Evolutionary conservation across 352 stramenopile genomes (phyloP).

Genomic region (Globisporangium barbulae): DNA sequence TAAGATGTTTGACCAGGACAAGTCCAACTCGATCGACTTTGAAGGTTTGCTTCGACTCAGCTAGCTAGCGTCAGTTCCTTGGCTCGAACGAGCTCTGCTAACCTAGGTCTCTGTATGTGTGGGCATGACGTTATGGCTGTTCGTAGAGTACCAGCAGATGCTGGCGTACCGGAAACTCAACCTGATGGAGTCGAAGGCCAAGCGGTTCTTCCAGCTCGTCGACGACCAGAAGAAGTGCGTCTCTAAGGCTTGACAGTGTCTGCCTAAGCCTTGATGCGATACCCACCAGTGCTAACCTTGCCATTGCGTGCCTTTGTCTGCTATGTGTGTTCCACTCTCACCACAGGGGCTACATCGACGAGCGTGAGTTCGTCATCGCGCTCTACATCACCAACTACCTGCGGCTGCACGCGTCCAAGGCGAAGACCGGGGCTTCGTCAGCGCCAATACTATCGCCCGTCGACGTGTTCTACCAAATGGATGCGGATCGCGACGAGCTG

Average conservation of each 20-base stretch:
- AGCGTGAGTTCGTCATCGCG: constrained; percentile 68
- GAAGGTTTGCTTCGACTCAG: constrained; percentile 28
- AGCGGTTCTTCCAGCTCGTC: constrained; percentile 64
- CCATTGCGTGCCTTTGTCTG: background rate
- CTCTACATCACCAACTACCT: constrained; percentile 79
- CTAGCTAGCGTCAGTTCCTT: background rate
- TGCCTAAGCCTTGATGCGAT: background rate
- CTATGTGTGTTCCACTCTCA: background rate
- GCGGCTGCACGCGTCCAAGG: constrained; percentile 20
- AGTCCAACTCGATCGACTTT: constrained; percentile 77
- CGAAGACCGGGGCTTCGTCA: constrained; percentile 10
- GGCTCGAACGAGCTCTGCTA: background rate
- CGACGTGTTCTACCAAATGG: constrained; percentile 60
- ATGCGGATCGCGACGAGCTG: constrained; percentile 52
- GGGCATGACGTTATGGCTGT: too few relatives aligned
- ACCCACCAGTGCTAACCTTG: background rate
- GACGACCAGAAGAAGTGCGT: constrained; percentile 72
- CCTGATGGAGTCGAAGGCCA: constrained; percentile 64
- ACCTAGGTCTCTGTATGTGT: background rate
- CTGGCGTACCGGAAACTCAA: constrained; percentile 64
- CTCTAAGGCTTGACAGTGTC: background rate
- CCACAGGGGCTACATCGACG: constrained; percentile 57
- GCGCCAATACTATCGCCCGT: constrained; percentile 32
- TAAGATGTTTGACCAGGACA: constrained; percentile 67
- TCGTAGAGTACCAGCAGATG: constrained; percentile 75